Conservation (phyloP, 2,329 filamentous ascomycete genomes). For the Paecilomyces niveus region DNA sequence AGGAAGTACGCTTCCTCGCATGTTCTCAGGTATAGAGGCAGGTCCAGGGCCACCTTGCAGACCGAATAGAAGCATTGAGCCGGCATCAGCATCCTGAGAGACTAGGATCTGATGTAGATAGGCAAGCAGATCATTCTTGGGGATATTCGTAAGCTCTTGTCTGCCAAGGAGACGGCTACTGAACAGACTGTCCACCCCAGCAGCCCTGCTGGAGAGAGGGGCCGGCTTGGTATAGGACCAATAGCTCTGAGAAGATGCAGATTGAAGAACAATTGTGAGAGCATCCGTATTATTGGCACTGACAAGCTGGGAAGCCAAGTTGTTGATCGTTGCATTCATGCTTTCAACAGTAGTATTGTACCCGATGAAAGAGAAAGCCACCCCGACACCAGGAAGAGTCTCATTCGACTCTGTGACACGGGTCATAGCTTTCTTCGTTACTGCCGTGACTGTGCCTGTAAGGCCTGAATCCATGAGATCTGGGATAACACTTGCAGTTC, state of each 20-base stretch:
- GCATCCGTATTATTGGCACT: neutral
- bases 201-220: slow-evolving; percentile 18
- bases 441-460: slow-evolving; percentile 16
- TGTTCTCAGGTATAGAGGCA: slow-evolving; percentile 1
- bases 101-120: slow-evolving; percentile 7
- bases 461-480: slow-evolving; percentile 24
- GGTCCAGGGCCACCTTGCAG: slow-evolving; percentile 14
- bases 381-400: too few species aligned
- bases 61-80: slow-evolving; percentile 17
- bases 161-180: slow-evolving; percentile 29
- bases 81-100: slow-evolving; percentile 13
- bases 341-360: slow-evolving; percentile 16
- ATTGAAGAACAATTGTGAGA: neutral
- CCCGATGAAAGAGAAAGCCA: slow-evolving; percentile 9
- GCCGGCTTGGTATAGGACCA: slow-evolving; percentile 15
- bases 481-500: slow-evolving; percentile 14
- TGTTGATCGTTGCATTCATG: slow-evolving; percentile 11
- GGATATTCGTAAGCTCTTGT: slow-evolving; percentile 18
- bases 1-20: slow-evolving; percentile 13
- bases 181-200: slow-evolving; percentile 23
- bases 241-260: neutral
- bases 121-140: slow-evolving; percentile 1
- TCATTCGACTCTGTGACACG: too few species aligned
- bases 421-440: slow-evolving; percentile 12
- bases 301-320: slow-evolving; percentile 7